Evolutionary conservation across 129 eudicot genomes (phyloP), one percentile per base, ranked within the genome.

Genomic region (Mikania micrantha): DNA sequence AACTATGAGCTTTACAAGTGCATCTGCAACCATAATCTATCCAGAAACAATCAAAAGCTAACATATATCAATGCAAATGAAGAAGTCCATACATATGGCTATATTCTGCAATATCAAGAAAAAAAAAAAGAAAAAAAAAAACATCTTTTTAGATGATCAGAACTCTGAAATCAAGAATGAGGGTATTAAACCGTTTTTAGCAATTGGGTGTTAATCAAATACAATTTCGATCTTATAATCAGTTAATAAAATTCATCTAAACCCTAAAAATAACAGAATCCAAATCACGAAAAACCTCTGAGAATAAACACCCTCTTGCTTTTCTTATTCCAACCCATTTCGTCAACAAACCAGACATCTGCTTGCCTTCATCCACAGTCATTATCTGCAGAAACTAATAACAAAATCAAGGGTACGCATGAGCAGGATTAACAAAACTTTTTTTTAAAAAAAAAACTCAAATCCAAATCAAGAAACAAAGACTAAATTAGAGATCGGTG

Each of bases 321-420:
- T 59, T 70, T 74, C 77, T 64, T 56, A 58, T 74, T 77, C 13
- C 73, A 47, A 69, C 73, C 73, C 73, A 62, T 75, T 56, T 75
- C 35, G 40, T 56, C 28, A 41, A 35, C 12, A 79, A 73, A 29
- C 21, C 34, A 45, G 8, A 28, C 49, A 22, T 36, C 22, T 12
- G 73, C 20, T 66, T 66, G 29, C 3, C 41, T 65, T 12, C 66
- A 54, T 21, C 47, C 24, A 29, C 8, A 65, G 7, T 54, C 29
- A 59, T 28, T 11, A 66, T 74, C 67, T 74, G 73, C 66, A 64
- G 31, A 38, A 39, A 45, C n/a, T 13, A 16, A 16, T 22, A 70
- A 21, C 1, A 3, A 70, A 70, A 59, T 12, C 35, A 56, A 11
- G 44, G 47, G 29, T 59, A 19, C 9, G 58, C 7, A 31, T 45